Evolutionary conservation across 2,329 filamentous ascomycete species (phyloP), one percentile per base, ranked within the genome.

Genomic region (Pyrenochaeta sp.): DNA sequence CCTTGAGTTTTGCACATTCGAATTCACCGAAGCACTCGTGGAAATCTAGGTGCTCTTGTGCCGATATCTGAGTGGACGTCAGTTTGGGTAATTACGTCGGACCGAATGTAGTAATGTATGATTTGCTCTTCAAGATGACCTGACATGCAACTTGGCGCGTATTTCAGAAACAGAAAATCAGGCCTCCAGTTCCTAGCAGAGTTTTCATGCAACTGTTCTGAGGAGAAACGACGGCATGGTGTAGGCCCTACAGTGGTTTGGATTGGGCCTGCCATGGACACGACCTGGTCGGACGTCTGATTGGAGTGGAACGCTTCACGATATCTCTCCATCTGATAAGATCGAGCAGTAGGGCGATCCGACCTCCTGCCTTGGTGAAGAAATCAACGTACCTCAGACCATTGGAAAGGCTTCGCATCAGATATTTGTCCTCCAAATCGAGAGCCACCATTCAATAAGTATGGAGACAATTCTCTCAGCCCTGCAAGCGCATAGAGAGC

Each of bases 1-100:
- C 38, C 31, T 63, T 61, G 13, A 71, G 41, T 45, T 65, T 69
- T 10, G 69, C 66, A 36, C 69, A 72, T 48, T 69, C 53, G 28
- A 69, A 66, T 7, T 36, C 49, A 31, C 51, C 46, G 42, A 58
- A 67, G 44, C 68, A 72, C 7, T 60, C 42, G 35, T 64, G 56
- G 36, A 71, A 71, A 14, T 61, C 41, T 4, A 71, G 42, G 11
- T 59, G 18, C 24, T 63, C 53, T 18, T 48, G 55, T 4, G 63
- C 44, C 24, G 49, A 37, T 26, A 67, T 61, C 64, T 69, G 43
- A 17, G 28, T 15, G 13, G 30, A 36, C 19, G 49, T 64, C 42
- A 65, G 56, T 37, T 18, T n/a, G 13, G 14, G 14, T 21, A 20
- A 14, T 22, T 20, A 6, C 7, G 8, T 14, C 21, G 15, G 11